phyloP scores from a whole-genome alignment of 2,329 filamentous ascomycete species.

The Zymoseptoria brevis region DNA sequence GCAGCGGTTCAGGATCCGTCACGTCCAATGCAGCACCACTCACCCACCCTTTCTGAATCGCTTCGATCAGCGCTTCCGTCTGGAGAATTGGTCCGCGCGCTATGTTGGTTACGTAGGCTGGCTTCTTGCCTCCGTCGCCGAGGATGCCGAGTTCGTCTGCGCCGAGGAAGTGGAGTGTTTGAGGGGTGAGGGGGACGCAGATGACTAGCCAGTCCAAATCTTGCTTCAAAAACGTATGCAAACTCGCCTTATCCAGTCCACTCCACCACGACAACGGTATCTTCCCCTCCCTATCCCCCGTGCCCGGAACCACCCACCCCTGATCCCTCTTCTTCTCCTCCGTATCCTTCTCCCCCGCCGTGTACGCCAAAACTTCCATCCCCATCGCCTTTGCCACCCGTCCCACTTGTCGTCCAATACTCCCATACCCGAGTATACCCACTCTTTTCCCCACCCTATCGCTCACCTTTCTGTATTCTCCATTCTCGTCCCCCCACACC shows the following conservation, averaged over 20 bases:
- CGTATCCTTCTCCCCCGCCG: conserved; percentile 59
- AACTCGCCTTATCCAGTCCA: conserved; percentile 43
- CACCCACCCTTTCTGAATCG: conserved; percentile 50
- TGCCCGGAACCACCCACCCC: conserved; percentile 61
- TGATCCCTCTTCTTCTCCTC: conserved; percentile 56
- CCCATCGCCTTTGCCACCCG: conserved; percentile 41
- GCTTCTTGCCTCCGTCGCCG: conserved; percentile 21
- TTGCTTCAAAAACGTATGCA: conserved; percentile 48
- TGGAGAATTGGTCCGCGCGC: conserved; percentile 57
- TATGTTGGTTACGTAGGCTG: conserved; percentile 59
- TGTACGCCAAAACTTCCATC: conserved; percentile 68
- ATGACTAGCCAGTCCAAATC: conserved; percentile 52
- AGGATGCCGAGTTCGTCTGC: conserved; percentile 44
- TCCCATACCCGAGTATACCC: conserved; percentile 55
- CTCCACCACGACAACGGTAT: conserved; percentile 51
- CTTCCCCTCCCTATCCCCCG: conserved; percentile 51
- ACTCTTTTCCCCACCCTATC: conserved; percentile 53
- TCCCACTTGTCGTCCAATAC: conserved; percentile 51
- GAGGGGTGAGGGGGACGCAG: conserved; percentile 52
- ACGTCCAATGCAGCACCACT: conserved; percentile 68
- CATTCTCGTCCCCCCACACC: conserved; percentile 39
- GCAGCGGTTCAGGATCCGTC: conserved; percentile 70
- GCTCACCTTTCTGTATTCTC: conserved; percentile 27
- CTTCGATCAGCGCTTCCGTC: conserved; percentile 54
- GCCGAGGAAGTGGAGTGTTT: too few relatives aligned